These are phyloP conservation scores for Kingdonia uniflora DNA, from an alignment of 164 flowering plant genomes.

Conservation along the genomic window DNA sequence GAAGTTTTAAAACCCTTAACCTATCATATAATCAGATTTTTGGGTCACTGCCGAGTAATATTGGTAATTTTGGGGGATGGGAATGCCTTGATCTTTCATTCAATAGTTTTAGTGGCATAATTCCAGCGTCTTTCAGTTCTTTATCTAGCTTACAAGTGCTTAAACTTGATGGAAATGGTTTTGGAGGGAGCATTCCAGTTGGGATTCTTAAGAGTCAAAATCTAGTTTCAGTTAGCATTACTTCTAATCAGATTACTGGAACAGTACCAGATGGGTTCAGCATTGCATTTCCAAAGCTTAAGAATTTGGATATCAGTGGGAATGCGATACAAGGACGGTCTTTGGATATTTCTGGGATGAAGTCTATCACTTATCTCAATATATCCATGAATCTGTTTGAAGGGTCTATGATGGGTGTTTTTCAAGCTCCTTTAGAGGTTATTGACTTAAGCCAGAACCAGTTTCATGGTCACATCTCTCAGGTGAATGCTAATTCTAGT, in stretches of 20 bases:
- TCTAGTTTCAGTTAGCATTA: conserved; percentile 43
- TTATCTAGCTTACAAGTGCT: conserved; percentile 38
- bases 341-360: conserved; percentile 43
- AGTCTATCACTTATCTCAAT: conserved; percentile 42
- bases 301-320: conserved; percentile 46
- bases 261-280: conserved; percentile 54
- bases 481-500: conserved; percentile 47
- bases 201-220: conserved; percentile 41
- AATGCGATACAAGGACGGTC: conserved; percentile 50
- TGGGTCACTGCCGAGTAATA: conserved; percentile 50
- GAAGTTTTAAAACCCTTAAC: conserved; percentile 41
- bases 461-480: conserved; percentile 70
- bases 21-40: conserved; percentile 55
- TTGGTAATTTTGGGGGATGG: conserved; percentile 65
- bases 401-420: conserved; percentile 52
- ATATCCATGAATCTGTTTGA: conserved; percentile 58
- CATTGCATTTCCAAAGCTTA: conserved; percentile 53
- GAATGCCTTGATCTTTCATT: conserved; percentile 52
- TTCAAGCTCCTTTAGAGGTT: conserved; percentile 40
- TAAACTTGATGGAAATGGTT: conserved; percentile 42
- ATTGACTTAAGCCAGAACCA: conserved; percentile 67
- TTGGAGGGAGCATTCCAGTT: conserved; percentile 37
- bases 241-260: conserved; percentile 45
- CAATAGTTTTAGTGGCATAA: conserved; percentile 54
- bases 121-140: conserved; percentile 57